Evolutionary conservation across 495 filamentous ascomycete genomes (phyloP), one percentile per base, ranked within the genome.

Genomic region (Cercophora samala): DNA sequence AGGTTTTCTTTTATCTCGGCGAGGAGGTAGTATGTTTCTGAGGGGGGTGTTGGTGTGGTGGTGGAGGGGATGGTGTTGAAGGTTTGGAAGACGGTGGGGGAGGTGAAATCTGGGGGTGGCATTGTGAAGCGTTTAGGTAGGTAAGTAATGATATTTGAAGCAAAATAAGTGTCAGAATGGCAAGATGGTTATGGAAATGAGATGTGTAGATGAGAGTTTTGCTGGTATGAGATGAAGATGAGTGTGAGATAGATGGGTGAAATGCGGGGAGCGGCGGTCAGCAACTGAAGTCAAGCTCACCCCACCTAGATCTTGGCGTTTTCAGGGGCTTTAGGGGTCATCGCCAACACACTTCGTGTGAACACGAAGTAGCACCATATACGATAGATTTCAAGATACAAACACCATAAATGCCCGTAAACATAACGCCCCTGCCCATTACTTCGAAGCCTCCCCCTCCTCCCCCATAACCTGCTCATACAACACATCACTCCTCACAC

Each of bases 401-500:
- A n/a, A n/a, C n/a, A n/a, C n/a, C n/a, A n/a, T n/a, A n/a, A n/a
- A n/a, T n/a, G n/a, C n/a, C n/a, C 54, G 9, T n/a, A 21, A 13
- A 17, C 25, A 66, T 58, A 26, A n/a, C 22, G 3, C 17, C 29
- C 25, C 53, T 5, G 3, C 17, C 29, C 25, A 42, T 5, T 62
- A 46, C n/a, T 19, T 5, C 52, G 9, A 26, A 18, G 52, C 37
- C 22, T 55, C 32, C 26, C 63, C 58, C n/a, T 22, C 23, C 25
- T 70, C 60, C 23, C 37, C 18, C 21, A 58, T 13, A n/a, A 70
- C 60, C 68, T 64, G 66, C 72, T 82, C 75, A 70, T 91, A 96
- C 89, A 95, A 87, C 29, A 94, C 68, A 80, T 96, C 92, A 11
- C 88, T 87, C 66, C 92, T 80, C 76, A 95, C 82, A 0, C 90